Evolutionary conservation across 495 filamentous ascomycete species (phyloP), one percentile per base, ranked within the genome.

Genomic region (Aspergillus panamensis): DNA sequence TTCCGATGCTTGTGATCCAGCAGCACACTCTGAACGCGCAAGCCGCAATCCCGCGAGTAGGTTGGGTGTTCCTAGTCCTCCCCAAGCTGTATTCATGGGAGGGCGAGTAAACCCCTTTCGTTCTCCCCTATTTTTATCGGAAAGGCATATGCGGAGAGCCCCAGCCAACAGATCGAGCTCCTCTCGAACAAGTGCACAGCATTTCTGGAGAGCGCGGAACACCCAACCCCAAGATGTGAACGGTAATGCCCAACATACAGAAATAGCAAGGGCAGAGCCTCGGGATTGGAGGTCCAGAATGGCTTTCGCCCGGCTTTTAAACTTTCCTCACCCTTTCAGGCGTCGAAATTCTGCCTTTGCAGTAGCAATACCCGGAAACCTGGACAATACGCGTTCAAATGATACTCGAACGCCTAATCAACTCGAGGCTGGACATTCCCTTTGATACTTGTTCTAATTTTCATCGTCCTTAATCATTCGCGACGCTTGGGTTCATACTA

Each of bases 351-450:
- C 30, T 35, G 20, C 30, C 20, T n/a, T 17, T 35, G 8, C 33
- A 50, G 47, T n/a, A 42, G 16, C 35, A 30, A 39, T 42, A 1
- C 16, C 20, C 20, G 30, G 7, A 35, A 12, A 13, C 20, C 29
- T 16, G 4, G 44, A 35, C n/a, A 32, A 9, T 42, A 35, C 55
- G 21, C 47, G 1, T 12, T 32, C 32, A 25, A 39, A 12, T 16
- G 48, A 50, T 25, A 33, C 55, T 21, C 63, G 60, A 39, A 74
- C 73, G 2, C 69, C 67, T 21, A 56, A 59, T n/a, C 67, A 76
- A 55, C 65, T 74, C 25, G 71, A 74, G 60, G 70, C 71, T 30
- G 70, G 67, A 33, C 48, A 42, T 59, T 14, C 57, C 37, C 8
- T 29, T 21, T 62, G 31, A 57, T 16, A 17, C 19, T 39, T 57